phyloP scores from a whole-genome alignment of 257 asterid species.

The Primulina huaijiensis region DNA sequence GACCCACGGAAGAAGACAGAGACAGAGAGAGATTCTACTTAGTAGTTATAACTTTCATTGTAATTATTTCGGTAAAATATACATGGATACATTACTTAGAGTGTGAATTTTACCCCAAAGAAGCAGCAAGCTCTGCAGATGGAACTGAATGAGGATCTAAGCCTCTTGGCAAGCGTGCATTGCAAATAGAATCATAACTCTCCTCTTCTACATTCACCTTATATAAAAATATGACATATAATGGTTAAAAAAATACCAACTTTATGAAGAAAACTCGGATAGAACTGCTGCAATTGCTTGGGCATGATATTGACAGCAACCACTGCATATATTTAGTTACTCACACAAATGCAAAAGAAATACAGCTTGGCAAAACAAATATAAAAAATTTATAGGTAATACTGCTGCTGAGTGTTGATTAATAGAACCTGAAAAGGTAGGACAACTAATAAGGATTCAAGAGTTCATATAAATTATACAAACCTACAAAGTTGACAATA shows the following conservation, averaged over 20 bases:
- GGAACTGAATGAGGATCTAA: conserved; percentile 98
- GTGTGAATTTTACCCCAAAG: conserved; percentile 67
- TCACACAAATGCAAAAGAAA: conserved; percentile 1
- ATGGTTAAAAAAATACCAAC: conserved; percentile 11
- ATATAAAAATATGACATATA: conserved; percentile 24
- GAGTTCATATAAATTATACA: conserved; percentile 7
- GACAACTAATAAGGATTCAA: conserved; percentile 1
- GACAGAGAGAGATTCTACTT: conserved; percentile 14
- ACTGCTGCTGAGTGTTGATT: conserved; percentile 13
- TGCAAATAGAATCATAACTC: conserved; percentile 75
- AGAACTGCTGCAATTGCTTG: neutral
- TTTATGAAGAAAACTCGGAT: conserved; percentile 23
- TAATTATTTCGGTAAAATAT: too few relatives aligned
- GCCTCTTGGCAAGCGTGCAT: conserved; percentile 92
- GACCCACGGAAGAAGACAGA: conserved; percentile 17
- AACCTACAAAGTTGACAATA: neutral
- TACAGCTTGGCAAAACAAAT: conserved; percentile 10
- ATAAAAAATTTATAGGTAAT: neutral
- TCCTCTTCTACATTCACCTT: conserved; percentile 75
- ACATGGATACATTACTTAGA: conserved; percentile 5
- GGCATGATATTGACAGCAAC: conserved; percentile 20
- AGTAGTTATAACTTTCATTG: conserved; percentile 18
- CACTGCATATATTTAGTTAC: conserved; percentile 8
- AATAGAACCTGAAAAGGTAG: conserved; percentile 16
- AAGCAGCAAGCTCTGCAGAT: conserved; percentile 84